phyloP scores from a whole-genome alignment of 202 grass and related monocot species.

The Bolboschoenoplectus hybrid region DNA sequence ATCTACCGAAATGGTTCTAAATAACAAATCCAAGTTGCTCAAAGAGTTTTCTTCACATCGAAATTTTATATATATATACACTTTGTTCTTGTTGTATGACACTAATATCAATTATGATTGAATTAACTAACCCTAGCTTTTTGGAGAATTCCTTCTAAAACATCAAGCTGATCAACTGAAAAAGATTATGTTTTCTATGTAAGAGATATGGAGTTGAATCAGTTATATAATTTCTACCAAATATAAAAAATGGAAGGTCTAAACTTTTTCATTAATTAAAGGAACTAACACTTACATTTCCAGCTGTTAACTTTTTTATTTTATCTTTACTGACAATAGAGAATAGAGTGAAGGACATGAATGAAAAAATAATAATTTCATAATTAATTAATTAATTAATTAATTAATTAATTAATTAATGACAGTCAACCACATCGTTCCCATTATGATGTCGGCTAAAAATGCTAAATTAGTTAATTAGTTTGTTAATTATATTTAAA shows the following conservation, averaged over 20 bases:
- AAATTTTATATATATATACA: too few relatives aligned
- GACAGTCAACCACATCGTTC: conserved; percentile 27
- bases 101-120: too few relatives aligned
- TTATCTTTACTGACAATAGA: neutral
- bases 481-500: neutral
- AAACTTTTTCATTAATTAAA: neutral
- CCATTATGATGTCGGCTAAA: conserved; percentile 3
- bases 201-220: neutral
- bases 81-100: neutral
- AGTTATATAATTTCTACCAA: neutral
- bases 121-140: too few relatives aligned
- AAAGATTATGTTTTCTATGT: neutral
- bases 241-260: neutral
- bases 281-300: neutral
- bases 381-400: conserved; percentile 29
- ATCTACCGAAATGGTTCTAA: too few relatives aligned
- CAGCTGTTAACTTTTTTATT: neutral
- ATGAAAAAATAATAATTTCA: neutral
- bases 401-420: conserved; percentile 3
- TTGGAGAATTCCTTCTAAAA: too few relatives aligned
- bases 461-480: neutral
- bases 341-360: neutral
- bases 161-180: neutral
- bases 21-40: too few relatives aligned
- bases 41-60: too few relatives aligned